Conservation (phyloP, 495 filamentous ascomycete genomes). For the Cryomyces minteri region DNA sequence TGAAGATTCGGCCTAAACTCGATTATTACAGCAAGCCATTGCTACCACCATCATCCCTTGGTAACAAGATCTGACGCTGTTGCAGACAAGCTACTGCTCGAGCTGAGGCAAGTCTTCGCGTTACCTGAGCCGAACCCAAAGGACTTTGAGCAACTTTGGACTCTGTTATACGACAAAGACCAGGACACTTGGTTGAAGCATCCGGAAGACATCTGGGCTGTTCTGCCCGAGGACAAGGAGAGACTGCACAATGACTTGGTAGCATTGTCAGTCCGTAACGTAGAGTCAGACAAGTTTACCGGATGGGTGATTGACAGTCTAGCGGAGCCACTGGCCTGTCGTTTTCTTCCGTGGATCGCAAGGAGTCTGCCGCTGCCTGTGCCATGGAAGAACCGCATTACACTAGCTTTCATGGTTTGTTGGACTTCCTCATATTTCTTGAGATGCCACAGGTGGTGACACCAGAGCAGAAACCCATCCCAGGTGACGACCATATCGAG, state of each 20-base stretch:
- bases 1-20: constrained; percentile 11
- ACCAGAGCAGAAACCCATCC: neutral
- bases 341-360: too few species aligned
- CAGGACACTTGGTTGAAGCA: constrained; percentile 6
- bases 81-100: constrained; percentile 2
- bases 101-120: constrained; percentile 5
- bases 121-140: constrained; percentile 5
- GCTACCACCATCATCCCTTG: too few species aligned
- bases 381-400: neutral
- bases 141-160: constrained; percentile 9
- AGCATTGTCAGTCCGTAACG: constrained; percentile 3
- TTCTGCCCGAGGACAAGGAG: neutral
- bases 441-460: too few species aligned
- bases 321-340: too few species aligned
- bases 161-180: constrained; percentile 1
- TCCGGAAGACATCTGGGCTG: constrained; percentile 8
- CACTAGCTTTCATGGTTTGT: neutral
- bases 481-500: neutral
- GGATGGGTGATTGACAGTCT: constrained; percentile 5
- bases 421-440: constrained; percentile 1
- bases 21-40: constrained; percentile 11
- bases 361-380: too few species aligned
- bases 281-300: constrained; percentile 5
- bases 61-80: too few species aligned
- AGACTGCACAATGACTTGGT: constrained; percentile 3